Evolutionary conservation across 371 early-diverging fungal species (phyloP).

Genomic region (Blakeslea trispora): DNA sequence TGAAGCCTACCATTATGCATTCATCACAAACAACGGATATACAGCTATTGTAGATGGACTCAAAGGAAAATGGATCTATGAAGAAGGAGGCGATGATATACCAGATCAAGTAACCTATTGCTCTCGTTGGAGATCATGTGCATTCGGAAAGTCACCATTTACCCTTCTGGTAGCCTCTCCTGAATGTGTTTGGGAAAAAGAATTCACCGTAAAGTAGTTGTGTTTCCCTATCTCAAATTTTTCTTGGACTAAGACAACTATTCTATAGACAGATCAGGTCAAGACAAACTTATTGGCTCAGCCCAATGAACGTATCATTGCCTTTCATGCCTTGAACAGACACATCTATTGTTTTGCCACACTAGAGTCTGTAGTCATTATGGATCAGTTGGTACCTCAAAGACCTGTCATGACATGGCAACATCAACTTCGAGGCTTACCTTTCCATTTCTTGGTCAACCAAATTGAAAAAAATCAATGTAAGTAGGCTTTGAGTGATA

Average conservation of each 20-base stretch:
- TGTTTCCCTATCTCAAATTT: not conserved
- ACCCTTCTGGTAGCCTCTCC: slow-evolving; percentile 12
- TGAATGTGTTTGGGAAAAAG: slow-evolving; percentile 15
- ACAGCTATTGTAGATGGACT: slow-evolving; percentile 11
- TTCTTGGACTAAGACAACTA: not conserved
- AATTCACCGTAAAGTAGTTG: slow-evolving; percentile 7
- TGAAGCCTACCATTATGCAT: slow-evolving; percentile 10
- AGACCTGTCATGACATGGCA: slow-evolving; percentile 11
- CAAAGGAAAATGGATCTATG: slow-evolving; percentile 2
- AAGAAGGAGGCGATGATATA: slow-evolving; percentile 1
- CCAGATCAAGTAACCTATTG: slow-evolving; percentile 1
- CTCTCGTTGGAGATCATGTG: slow-evolving; percentile 20
- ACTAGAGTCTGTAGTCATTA: slow-evolving; percentile 3
- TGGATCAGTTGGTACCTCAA: slow-evolving; percentile 1
- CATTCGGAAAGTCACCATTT: slow-evolving; percentile 7
- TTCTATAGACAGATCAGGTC: slow-evolving; percentile 1
- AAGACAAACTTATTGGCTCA: slow-evolving; percentile 4
- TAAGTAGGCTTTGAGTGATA: slow-evolving; percentile 1
- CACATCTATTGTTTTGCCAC: slow-evolving; percentile 17
- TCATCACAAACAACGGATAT: slow-evolving; percentile 20
- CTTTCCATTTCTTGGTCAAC: not conserved
- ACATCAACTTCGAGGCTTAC: slow-evolving; percentile 7
- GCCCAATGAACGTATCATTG: slow-evolving; percentile 16
- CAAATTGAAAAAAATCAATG: not conserved
- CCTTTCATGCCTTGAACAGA: slow-evolving; percentile 5